Evolutionary conservation across 768 basidiomycete species (phyloP), one percentile per base, ranked within the genome.

Genomic region (Termitomyces sp.): DNA sequence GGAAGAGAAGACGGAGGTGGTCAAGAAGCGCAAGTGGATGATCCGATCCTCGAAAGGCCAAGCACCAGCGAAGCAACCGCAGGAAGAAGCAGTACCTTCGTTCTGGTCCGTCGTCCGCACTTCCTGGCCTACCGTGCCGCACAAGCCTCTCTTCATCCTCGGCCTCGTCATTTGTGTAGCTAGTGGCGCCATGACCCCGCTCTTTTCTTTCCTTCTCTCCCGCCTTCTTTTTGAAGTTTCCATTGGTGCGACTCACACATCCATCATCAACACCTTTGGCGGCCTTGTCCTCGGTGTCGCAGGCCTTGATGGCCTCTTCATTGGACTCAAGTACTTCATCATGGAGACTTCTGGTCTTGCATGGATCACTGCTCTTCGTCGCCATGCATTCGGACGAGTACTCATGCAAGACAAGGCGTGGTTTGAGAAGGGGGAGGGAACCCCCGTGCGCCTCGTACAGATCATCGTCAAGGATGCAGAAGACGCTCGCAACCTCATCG

Each of bases 171-270:
- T 82, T n/a, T 87, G 88, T 58, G 62, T 93, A 44, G 71, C 82
- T 55, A 89, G 85, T 63, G 96, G 97, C 22, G 81, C 90, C 3
- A 85, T 90, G 78, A 97, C 94, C 0, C 96, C 97, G 3, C 59
- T 98, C 47, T 99, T 98, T 79, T 95, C 96, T 1, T 93, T 81
- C 77, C 81, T 95, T 62, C 86, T 97, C 65, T 91, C 93, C 9
- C 81, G 80, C 8, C 81, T 98, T 15, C 80, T 96, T 57, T 88
- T 83, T 69, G 81, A 89, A 61, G 85, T 92, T 15, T 88, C 89
- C 39, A 80, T 77, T 65, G 86, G 88, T 54, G 91, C 88, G 1
- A 76, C 85, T 24, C 78, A 93, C 59, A 65, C 81, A 1, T 67
- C 74, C 12, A 69, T 75, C 27, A 89, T 93, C 73, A 86, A 91